These are phyloP conservation scores for Phytophthora tentaculata DNA, from an alignment of 352 stramenopile genomes.

Conservation along the genomic window DNA sequence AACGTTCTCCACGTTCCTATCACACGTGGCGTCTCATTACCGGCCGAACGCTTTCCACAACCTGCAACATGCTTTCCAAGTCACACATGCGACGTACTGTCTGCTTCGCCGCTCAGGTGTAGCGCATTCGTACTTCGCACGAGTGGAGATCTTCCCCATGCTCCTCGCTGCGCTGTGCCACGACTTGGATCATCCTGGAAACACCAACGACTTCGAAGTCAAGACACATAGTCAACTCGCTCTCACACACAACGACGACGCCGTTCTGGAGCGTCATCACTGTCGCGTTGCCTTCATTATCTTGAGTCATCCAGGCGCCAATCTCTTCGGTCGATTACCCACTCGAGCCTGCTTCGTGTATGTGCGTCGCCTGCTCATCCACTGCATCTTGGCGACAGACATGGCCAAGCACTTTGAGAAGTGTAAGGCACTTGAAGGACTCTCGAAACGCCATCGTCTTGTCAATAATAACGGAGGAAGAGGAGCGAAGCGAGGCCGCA, in stretches of 20 bases:
- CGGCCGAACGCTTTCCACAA: slow-evolving; percentile 80
- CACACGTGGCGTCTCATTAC: slow-evolving; percentile 64
- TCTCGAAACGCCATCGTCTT: slow-evolving; percentile 45
- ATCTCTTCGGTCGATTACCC: slow-evolving; percentile 62
- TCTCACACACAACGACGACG: slow-evolving; percentile 83
- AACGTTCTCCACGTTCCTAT: slow-evolving; percentile 65
- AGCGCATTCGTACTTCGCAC: slow-evolving; percentile 48
- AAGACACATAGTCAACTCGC: slow-evolving; percentile 74
- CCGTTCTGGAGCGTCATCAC: slow-evolving; percentile 86
- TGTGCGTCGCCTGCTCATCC: slow-evolving; percentile 61
- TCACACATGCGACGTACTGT: slow-evolving; percentile 63
- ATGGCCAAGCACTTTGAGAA: slow-evolving; percentile 83
- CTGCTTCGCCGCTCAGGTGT: slow-evolving; percentile 48
- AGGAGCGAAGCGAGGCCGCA: slow-evolving; percentile 43
- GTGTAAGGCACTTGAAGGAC: slow-evolving; percentile 62
- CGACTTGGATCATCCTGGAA: slow-evolving; percentile 82
- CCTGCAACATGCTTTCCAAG: slow-evolving; percentile 76
- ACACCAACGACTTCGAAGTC: slow-evolving; percentile 87
- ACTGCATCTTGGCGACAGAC: slow-evolving; percentile 77
- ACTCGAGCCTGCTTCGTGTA: slow-evolving; percentile 53
- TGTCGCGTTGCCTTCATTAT: slow-evolving; percentile 76
- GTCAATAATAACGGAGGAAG: slow-evolving; percentile 28
- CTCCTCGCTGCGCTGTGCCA: slow-evolving; percentile 66
- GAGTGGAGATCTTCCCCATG: slow-evolving; percentile 62
- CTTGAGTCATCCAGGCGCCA: slow-evolving; percentile 59